Evolutionary conservation across 441 rosid species (phyloP).

Genomic region (Breynia disticha): DNA sequence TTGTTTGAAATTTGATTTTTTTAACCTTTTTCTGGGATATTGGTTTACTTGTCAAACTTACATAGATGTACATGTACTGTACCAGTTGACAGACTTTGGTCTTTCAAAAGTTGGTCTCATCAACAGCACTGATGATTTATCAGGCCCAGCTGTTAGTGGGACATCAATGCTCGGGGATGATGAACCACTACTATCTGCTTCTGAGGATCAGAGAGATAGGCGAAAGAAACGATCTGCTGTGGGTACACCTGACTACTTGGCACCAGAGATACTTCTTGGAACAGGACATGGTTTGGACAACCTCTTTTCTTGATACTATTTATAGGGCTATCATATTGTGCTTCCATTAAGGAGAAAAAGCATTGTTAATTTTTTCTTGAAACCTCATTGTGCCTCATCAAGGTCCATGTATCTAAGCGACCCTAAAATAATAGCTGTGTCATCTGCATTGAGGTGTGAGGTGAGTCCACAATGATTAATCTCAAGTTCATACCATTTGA

Average conservation of each 20-base stretch:
- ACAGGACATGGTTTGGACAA: slow-evolving; percentile 94
- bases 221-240: slow-evolving; percentile 97
- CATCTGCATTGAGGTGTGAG: too few species aligned
- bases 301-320: slow-evolving; percentile 15
- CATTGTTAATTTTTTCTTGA: too few species aligned
- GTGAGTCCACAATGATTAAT: too few species aligned
- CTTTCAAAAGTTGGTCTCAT: slow-evolving; percentile 99
- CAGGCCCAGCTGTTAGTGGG: slow-evolving; percentile 85
- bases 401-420: too few species aligned
- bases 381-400: too few species aligned
- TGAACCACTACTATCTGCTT: slow-evolving; percentile 47
- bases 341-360: too few species aligned
- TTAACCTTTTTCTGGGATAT: neutral
- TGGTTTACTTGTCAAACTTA: slow-evolving; percentile 1
- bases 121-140: slow-evolving; percentile 96
- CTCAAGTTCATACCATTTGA: too few species aligned
- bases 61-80: neutral
- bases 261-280: slow-evolving; percentile 99
- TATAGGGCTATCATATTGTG: too few species aligned
- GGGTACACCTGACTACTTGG: slow-evolving; percentile 99
- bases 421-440: too few species aligned
- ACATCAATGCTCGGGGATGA: slow-evolving; percentile 85
- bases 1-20: neutral
- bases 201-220: slow-evolving; percentile 68
- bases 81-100: slow-evolving; percentile 97